Evolutionary conservation across 352 stramenopile species (phyloP), one percentile per base, ranked within the genome.

Genomic region (Globisporangium paroecandrum): DNA sequence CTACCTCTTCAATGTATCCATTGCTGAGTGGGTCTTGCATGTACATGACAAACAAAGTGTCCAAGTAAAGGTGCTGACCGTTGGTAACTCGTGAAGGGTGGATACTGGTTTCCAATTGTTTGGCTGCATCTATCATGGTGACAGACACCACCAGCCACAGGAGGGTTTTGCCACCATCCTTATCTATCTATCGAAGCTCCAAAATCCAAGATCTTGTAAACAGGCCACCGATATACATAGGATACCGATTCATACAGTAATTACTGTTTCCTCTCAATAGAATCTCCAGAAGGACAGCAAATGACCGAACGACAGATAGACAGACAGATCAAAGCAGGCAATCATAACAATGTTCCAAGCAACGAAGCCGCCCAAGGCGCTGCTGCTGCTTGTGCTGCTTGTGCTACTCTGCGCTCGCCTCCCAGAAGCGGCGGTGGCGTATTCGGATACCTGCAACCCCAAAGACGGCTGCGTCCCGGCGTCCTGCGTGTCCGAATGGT

Each of bases 401-500:
- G 29, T 61, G 56, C 56, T 61, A n/a, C 18, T 38, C 8, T 61
- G 8, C 32, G 20, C 53, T 32, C 15, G 20, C 32, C 56, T 46
- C 9, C 32, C 20, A 41, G 55, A 7, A 4, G 32, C 32, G 2
- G 20, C 56, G 18, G 54, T 29, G 27, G 27, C 2, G 29, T 32
- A 32, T 1, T 4, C 25, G 15, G 10, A 12, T 3, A 29, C 56
- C 15, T 47, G 55, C 43, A 27, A 59, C 34, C 89, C 77, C 68
- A 4, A 72, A 53, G 70, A 75, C 43, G 64, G 74, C 55, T 89
- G 81, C 66, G 65, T 76, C n/a, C 70, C 83, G 22, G 66, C 84
- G 29, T 78, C 70, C 6, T 87, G 83, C 57, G 56, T 90, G 24
- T 76, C 80, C 13, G 49, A 75, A 0, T 94, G 87, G 89, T 95